A percentile compares a stretch with the other conserved stretches of the same genome.
phyloP scores from a whole-genome alignment of 345 rosid genomes.

The Nasturtium officinale region DNA sequence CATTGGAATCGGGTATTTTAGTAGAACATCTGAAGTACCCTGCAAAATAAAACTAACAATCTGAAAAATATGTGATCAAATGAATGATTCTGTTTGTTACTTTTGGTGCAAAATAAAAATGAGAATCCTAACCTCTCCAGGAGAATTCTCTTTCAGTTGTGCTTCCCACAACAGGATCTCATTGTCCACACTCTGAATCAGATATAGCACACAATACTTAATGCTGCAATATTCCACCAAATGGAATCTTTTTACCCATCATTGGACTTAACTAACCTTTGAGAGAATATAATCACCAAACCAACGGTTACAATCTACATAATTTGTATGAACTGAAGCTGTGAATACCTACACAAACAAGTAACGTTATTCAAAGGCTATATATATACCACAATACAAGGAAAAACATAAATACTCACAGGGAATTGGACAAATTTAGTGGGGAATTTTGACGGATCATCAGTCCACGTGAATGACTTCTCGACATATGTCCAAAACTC shows the following conservation, averaged over 20 bases:
- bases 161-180: conserved; percentile 97
- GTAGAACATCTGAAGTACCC: conserved; percentile 91
- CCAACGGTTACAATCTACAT: conserved; percentile 96
- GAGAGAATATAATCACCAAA: conserved; percentile 91
- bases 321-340: conserved; percentile 92
- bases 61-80: conserved; percentile 4
- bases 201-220: conserved; percentile 18
- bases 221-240: background rate
- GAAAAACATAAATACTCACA: conserved; percentile 51
- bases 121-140: conserved; percentile 74
- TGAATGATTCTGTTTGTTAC: background rate
- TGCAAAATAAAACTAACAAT: conserved; percentile 28
- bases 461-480: conserved; percentile 91
- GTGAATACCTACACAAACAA: conserved; percentile 69
- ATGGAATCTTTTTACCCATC: conserved; percentile 15
- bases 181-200: conserved; percentile 89
- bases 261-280: conserved; percentile 55
- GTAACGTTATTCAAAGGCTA: no score
- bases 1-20: conserved; percentile 87
- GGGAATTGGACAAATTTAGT: conserved; percentile 96
- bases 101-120: conserved; percentile 8
- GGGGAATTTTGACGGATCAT: conserved; percentile 87
- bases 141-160: conserved; percentile 91
- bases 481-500: conserved; percentile 99
- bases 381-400: conserved; percentile 14